A percentile compares a stretch with the other conserved stretches of the same genome.
phyloP scores from a whole-genome alignment of 768 basidiomycete genomes.

The Pisolithus microcarpus region DNA sequence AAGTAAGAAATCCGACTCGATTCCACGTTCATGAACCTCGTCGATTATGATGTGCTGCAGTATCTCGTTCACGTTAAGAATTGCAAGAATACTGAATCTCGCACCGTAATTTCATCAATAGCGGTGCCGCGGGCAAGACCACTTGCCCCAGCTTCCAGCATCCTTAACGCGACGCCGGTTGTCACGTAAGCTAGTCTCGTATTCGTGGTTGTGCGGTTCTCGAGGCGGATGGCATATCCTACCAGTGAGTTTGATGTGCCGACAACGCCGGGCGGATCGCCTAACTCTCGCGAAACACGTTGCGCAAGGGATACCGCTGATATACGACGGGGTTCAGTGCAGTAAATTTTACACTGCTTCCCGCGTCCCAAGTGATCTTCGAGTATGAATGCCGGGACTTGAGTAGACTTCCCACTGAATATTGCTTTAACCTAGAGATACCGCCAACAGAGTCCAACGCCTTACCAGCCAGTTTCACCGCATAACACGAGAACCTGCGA shows the following conservation, averaged over 20 bases:
- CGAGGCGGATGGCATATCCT: conserved; percentile 91
- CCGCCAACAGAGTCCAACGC: conserved; percentile 33
- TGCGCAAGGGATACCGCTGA: conserved; percentile 95
- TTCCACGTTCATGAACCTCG: conserved; percentile 95
- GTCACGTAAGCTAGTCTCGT: conserved; percentile 83
- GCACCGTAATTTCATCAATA: conserved; percentile 92
- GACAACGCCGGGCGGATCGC: conserved; percentile 71
- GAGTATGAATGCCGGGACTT: conserved; percentile 88
- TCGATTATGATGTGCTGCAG: conserved; percentile 88
- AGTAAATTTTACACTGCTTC: conserved; percentile 81
- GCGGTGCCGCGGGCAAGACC: conserved; percentile 65
- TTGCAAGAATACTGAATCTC: conserved; percentile 13
- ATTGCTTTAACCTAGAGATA: conserved; percentile 3
- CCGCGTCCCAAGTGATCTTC: conserved; percentile 83
- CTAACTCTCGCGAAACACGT: conserved; percentile 86
- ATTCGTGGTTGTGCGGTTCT: conserved; percentile 74
- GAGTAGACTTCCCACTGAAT: conserved; percentile 91
- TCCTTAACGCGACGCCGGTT: conserved; percentile 90
- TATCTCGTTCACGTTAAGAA: not conserved
- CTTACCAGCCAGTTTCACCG: conserved; percentile 70
- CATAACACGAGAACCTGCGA: conserved; percentile 86
- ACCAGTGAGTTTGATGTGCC: conserved; percentile 76
- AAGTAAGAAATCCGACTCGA: conserved; percentile 94
- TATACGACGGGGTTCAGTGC: conserved; percentile 93
- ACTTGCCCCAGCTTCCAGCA: conserved; percentile 85